phyloP scores from a whole-genome alignment of 441 rosid genomes.

The Adansonia madagascariensis region DNA sequence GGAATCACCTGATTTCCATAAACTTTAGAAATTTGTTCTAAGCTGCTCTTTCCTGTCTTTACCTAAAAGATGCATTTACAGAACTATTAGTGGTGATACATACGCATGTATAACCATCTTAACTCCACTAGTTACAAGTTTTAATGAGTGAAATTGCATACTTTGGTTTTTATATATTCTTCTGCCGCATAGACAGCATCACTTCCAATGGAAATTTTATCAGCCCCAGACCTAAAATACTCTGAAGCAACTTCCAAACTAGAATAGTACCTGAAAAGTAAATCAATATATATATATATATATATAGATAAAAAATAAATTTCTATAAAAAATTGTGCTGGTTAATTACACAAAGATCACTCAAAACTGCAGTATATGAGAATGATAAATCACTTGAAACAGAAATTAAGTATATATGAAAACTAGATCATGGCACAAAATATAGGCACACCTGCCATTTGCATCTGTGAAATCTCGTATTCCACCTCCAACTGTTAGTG shows the following conservation, averaged over 20 bases:
- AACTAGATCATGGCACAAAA: neutral
- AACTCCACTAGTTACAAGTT: constrained; percentile 18
- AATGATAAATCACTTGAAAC: constrained; percentile 1
- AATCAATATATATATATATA: neutral
- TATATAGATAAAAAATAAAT: neutral
- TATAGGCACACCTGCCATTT: constrained; percentile 70
- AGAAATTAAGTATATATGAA: constrained; percentile 3
- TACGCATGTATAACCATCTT: constrained; percentile 21
- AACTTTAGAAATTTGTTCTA: constrained; percentile 91
- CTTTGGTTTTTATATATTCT: constrained; percentile 80
- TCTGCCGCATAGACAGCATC: constrained; percentile 96
- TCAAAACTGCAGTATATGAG: constrained; percentile 9
- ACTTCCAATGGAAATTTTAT: constrained; percentile 94
- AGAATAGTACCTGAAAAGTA: constrained; percentile 71
- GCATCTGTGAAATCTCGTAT: constrained; percentile 95
- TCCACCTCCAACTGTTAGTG: constrained; percentile 99
- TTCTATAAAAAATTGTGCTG: neutral
- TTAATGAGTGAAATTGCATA: constrained; percentile 40
- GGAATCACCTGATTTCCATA: constrained; percentile 89
- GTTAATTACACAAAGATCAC: constrained; percentile 8
- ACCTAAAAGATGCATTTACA: constrained; percentile 48
- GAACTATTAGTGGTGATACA: constrained; percentile 27
- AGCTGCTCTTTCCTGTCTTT: constrained; percentile 86
- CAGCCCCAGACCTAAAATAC: constrained; percentile 98
- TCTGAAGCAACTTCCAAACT: constrained; percentile 99